Percentiles rank a stretch among this genome's conserved stretches.
Evolutionary conservation across 257 asterid genomes (phyloP).

Genomic region (Nicotiana attenuata): DNA sequence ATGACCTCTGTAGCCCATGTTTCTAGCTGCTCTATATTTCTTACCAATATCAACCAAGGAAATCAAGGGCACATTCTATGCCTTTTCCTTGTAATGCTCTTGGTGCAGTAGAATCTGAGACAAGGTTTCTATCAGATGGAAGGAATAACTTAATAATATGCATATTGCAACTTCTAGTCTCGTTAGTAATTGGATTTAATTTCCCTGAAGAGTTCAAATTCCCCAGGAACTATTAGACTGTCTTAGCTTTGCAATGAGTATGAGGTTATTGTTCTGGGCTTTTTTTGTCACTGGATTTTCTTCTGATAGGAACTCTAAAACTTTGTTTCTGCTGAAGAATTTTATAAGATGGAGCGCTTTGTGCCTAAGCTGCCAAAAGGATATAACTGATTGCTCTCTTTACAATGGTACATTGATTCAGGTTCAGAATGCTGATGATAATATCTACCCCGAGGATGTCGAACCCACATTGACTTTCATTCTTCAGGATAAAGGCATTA

Average conservation of each 20-base stretch:
- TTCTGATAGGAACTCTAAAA: not conserved
- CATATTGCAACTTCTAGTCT: not conserved
- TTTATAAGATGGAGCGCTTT: not conserved
- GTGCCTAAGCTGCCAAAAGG: not conserved
- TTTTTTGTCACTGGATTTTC: not conserved
- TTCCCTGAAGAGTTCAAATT: not conserved
- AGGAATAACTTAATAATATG: not conserved
- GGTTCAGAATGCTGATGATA: conserved; percentile 99
- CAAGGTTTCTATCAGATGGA: not conserved
- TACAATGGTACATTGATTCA: conserved; percentile 17
- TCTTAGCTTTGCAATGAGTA: not conserved
- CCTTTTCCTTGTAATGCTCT: not conserved
- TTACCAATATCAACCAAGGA: not conserved
- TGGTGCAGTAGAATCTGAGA: not conserved
- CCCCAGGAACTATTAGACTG: not conserved
- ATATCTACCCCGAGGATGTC: conserved; percentile 57
- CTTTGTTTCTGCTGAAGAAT: conserved; percentile 3
- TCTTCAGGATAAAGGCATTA: conserved; percentile 71
- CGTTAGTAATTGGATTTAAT: not conserved
- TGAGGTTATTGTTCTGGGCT: not conserved
- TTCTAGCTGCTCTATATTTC: not conserved
- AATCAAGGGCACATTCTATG: not conserved
- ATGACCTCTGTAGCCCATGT: not conserved
- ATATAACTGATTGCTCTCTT: not conserved
- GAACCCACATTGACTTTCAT: conserved; percentile 86